phyloP scores from a whole-genome alignment of 257 asterid genomes.

The Jaltomata sinuosa region DNA sequence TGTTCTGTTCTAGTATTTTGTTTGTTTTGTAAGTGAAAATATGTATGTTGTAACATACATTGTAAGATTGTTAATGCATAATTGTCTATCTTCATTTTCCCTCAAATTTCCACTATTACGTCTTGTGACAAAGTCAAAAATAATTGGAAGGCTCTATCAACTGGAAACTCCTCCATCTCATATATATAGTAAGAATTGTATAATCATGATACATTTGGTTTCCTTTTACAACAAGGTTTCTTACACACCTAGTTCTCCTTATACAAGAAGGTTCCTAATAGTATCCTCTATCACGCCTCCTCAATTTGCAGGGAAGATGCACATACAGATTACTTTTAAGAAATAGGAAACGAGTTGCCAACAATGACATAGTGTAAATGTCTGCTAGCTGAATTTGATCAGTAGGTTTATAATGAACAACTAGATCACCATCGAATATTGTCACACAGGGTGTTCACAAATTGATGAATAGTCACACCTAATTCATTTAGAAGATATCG shows the following conservation, averaged over 20 bases:
- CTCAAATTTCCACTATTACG: not conserved
- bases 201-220: too few relatives aligned
- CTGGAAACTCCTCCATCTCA: too few relatives aligned
- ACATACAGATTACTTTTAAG: too few relatives aligned
- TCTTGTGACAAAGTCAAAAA: too few relatives aligned
- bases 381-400: not conserved
- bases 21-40: not conserved
- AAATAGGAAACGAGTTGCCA: too few relatives aligned
- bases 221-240: too few relatives aligned
- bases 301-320: too few relatives aligned
- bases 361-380: not conserved
- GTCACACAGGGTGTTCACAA: not conserved
- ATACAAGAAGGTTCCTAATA: too few relatives aligned
- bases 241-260: too few relatives aligned
- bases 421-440: not conserved
- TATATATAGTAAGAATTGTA: too few relatives aligned
- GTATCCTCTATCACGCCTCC: too few relatives aligned
- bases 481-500: not conserved
- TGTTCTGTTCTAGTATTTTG: not conserved
- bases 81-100: not conserved
- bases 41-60: not conserved
- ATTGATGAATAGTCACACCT: not conserved
- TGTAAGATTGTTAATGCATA: not conserved
- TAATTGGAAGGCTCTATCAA: too few relatives aligned
- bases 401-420: not conserved